phyloP scores from a whole-genome alignment of 345 rosid species.

The Pseudoturritis turrita region DNA sequence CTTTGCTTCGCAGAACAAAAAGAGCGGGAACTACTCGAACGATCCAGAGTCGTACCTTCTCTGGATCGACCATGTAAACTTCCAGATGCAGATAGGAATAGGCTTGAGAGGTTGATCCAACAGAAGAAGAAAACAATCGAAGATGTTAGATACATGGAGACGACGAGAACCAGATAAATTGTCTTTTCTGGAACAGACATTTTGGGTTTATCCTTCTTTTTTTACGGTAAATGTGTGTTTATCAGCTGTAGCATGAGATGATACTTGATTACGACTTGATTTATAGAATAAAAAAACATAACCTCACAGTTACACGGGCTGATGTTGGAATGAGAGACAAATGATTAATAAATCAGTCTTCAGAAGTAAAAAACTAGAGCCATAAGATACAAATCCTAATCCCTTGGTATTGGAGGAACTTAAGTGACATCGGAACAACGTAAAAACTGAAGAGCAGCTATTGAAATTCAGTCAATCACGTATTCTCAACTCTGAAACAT shows the following conservation, averaged over 20 bases:
- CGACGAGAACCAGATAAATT: slow-evolving; percentile 12
- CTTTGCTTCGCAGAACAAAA: slow-evolving; percentile 73
- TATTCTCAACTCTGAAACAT: not conserved
- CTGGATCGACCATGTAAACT: slow-evolving; percentile 63
- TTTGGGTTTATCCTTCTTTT: not conserved
- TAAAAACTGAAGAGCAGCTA: not conserved
- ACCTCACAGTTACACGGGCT: not conserved
- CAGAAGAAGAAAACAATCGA: slow-evolving; percentile 43
- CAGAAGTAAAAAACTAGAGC: slow-evolving; percentile 4
- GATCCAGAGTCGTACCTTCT: slow-evolving; percentile 37
- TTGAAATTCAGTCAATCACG: not conserved
- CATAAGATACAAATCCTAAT: slow-evolving; percentile 6
- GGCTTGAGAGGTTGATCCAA: slow-evolving; percentile 36
- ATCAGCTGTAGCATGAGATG: slow-evolving; percentile 10
- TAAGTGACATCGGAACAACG: not conserved
- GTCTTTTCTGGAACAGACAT: not conserved
- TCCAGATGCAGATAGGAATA: slow-evolving; percentile 26
- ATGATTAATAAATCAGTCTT: not conserved
- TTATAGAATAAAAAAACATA: slow-evolving; percentile 1
- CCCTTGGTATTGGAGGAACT: not conserved
- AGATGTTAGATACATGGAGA: slow-evolving; percentile 44
- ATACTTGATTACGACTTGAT: slow-evolving; percentile 10
- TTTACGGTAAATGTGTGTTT: not conserved
- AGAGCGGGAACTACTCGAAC: slow-evolving; percentile 49
- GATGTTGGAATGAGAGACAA: not conserved